These are phyloP conservation scores for Xerocomellus dryophilus DNA, from an alignment of 768 basidiomycete species.

Conservation along the genomic window DNA sequence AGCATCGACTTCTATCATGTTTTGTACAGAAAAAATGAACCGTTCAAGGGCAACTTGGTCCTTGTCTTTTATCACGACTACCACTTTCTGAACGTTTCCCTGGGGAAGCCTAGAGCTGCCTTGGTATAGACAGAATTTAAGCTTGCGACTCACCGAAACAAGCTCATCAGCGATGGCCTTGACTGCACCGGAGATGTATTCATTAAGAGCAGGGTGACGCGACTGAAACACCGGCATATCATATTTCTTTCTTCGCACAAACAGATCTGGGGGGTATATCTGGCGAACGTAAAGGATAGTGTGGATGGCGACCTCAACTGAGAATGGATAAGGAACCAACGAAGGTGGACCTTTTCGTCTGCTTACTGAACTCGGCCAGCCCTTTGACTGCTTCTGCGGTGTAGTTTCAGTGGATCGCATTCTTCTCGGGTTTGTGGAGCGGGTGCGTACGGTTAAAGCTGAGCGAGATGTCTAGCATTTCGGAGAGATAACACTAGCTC, in stretches of 20 bases:
- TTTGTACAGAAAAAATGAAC: slow-evolving; percentile 84
- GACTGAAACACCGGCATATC: slow-evolving; percentile 90
- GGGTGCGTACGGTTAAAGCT: slow-evolving; percentile 39
- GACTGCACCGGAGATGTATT: slow-evolving; percentile 86
- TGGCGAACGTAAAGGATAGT: slow-evolving; percentile 88
- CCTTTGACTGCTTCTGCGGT: slow-evolving; percentile 58
- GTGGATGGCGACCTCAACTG: slow-evolving; percentile 94
- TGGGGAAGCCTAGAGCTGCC: slow-evolving; percentile 27
- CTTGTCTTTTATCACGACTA: slow-evolving; percentile 81
- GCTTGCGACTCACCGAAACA: slow-evolving; percentile 43
- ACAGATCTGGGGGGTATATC: slow-evolving; percentile 86
- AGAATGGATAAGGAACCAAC: slow-evolving; percentile 3
- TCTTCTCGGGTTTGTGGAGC: neutral
- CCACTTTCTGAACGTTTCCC: slow-evolving; percentile 78
- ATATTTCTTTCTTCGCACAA: slow-evolving; percentile 85
- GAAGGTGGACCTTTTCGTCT: neutral
- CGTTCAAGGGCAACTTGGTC: slow-evolving; percentile 82
- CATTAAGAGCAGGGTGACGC: slow-evolving; percentile 83
- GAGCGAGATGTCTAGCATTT: slow-evolving; percentile 30
- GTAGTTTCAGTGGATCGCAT: slow-evolving; percentile 10
- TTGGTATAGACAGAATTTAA: neutral
- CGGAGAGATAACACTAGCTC: too few species aligned
- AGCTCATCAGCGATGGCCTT: slow-evolving; percentile 82
- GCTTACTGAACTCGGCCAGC: slow-evolving; percentile 70
- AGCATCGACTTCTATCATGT: slow-evolving; percentile 68